These are phyloP conservation scores for Ceratocystiopsis minuta DNA, from an alignment of 2,329 filamentous ascomycete genomes.

Conservation along the genomic window DNA sequence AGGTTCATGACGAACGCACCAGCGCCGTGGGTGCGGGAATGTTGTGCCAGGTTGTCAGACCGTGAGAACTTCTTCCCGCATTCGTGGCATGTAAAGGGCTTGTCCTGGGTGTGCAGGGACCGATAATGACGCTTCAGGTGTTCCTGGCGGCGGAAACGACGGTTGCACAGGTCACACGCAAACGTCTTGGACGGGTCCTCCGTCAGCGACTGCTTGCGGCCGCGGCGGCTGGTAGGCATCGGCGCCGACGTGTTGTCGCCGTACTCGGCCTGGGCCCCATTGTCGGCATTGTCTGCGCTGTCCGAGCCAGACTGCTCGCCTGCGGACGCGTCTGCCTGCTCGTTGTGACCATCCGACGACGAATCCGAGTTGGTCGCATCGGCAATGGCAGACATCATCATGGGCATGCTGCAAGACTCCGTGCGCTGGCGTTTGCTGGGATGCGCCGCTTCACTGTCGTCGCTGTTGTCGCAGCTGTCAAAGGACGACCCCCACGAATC, in stretches of 20 bases:
- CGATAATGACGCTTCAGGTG: slow-evolving; percentile 97
- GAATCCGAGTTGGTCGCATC: slow-evolving; percentile 10
- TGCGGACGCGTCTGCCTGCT: slow-evolving; percentile 5
- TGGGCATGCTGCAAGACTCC: slow-evolving; percentile 6
- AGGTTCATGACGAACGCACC: slow-evolving; percentile 85
- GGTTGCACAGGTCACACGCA: slow-evolving; percentile 88
- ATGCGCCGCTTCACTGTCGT: slow-evolving; percentile 30
- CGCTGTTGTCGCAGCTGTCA: slow-evolving; percentile 16
- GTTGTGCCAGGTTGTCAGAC: slow-evolving; percentile 92
- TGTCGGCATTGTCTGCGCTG: slow-evolving; percentile 9
- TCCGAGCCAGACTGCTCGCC: too few relatives aligned
- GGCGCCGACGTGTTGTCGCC: slow-evolving; percentile 20
- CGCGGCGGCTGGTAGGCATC: slow-evolving; percentile 65
- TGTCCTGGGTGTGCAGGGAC: slow-evolving; percentile 94
- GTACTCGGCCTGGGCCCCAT: slow-evolving; percentile 4
- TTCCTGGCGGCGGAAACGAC: slow-evolving; percentile 93
- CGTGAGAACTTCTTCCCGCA: slow-evolving; percentile 99
- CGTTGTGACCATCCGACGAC: neutral
- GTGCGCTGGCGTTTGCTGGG: slow-evolving; percentile 42
- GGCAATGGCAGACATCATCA: slow-evolving; percentile 21
- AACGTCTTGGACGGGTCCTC: slow-evolving; percentile 98
- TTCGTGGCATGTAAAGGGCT: slow-evolving; percentile 94
- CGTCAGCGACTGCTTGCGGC: slow-evolving; percentile 94
- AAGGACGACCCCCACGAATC: slow-evolving; percentile 49
- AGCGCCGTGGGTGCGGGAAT: slow-evolving; percentile 80